Conservation (phyloP, 2,329 filamentous ascomycete genomes). For the Pestalotiopsis fici region DNA sequence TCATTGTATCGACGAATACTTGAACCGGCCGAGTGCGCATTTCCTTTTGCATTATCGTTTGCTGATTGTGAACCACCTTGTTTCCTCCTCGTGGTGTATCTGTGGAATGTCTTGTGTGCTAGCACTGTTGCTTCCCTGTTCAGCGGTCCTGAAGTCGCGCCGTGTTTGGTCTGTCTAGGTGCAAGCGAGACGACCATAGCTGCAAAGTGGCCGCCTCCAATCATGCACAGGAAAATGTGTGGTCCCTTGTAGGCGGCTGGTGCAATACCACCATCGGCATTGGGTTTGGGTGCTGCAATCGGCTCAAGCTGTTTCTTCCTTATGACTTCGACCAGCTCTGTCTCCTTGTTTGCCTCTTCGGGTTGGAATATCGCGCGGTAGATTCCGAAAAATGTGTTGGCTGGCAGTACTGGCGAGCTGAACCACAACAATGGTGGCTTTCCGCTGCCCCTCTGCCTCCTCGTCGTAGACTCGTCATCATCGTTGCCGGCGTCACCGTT, state of each 20-base stretch:
- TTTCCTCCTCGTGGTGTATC: slow-evolving; percentile 94
- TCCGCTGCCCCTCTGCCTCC: slow-evolving; percentile 55
- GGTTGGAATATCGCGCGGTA: slow-evolving; percentile 81
- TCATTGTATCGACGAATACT: slow-evolving; percentile 92
- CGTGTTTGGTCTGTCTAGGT: slow-evolving; percentile 73
- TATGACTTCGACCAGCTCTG: slow-evolving; percentile 66
- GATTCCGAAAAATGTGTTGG: slow-evolving; percentile 79
- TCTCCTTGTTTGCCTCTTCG: slow-evolving; percentile 66
- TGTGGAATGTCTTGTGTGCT: slow-evolving; percentile 96
- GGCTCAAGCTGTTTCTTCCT: slow-evolving; percentile 77
- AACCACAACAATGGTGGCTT: slow-evolving; percentile 87
- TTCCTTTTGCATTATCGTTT: slow-evolving; percentile 91
- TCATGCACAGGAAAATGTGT: slow-evolving; percentile 97
- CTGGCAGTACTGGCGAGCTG: slow-evolving; percentile 70
- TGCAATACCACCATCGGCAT: slow-evolving; percentile 59
- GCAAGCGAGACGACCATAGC: slow-evolving; percentile 92
- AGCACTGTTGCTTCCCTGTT: slow-evolving; percentile 86
- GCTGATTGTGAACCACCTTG: slow-evolving; percentile 94
- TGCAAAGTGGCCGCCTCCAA: slow-evolving; percentile 95
- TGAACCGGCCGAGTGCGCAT: slow-evolving; percentile 91
- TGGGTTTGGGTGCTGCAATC: slow-evolving; percentile 50
- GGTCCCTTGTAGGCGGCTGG: slow-evolving; percentile 66
- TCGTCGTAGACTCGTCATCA: slow-evolving; percentile 46
- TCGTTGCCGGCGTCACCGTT: slow-evolving; percentile 54
- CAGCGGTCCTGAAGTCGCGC: slow-evolving; percentile 62